Base-by-base conservation (phyloP, 2,329 filamentous ascomycete genomes). In the Aphanoascus verrucosus region DNA sequence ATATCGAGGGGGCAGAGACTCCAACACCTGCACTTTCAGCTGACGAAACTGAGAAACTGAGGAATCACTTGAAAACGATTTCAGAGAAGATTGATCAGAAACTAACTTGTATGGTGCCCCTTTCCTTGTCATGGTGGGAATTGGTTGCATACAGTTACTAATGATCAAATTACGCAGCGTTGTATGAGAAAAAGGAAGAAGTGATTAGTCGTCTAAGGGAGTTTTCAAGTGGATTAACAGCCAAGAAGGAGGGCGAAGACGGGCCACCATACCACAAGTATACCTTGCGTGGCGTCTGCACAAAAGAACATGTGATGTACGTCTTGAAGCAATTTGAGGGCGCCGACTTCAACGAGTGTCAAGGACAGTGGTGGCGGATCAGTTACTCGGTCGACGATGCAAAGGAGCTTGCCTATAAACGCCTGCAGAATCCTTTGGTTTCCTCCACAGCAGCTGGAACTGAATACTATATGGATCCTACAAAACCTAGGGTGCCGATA, bases 211-310 rank as follows among this genome's bases (percentile, higher is more conserved):
- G 67, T 11, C 66, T 78, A 19, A 68, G 70, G 32, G 61, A 62
- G 40, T 70, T 76, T 55, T 72, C 74, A 3, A 71, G 69, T 41
- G 64, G 69, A 20, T 71, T 78, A 56, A 78, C 74, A 6, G 68
- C 71, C 14, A 31, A 44, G 14, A 15, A 72, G 35, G 64, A 64
- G 12, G 63, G 68, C 11, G 63, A 64, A 12, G 63, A 68, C 11
- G 63, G 71, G 35, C 62, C 69, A 38, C 71, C 72, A 40, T 61
- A 70, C 47, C 64, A 74, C 59, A 74, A 72, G 48, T 83, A 83
- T 61, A 75, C 74, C 1, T 70, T 83, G 19, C 74, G 76, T 43
- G 80, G 80, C 28, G 75, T 83, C 4, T 77, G 77, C 37, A 82
- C 79, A 2, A 72, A 76, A 47, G 72, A 77, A 1, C 75, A 78